These are phyloP conservation scores for Russula earlei DNA, from an alignment of 768 basidiomycete species.

Conservation along the genomic window DNA sequence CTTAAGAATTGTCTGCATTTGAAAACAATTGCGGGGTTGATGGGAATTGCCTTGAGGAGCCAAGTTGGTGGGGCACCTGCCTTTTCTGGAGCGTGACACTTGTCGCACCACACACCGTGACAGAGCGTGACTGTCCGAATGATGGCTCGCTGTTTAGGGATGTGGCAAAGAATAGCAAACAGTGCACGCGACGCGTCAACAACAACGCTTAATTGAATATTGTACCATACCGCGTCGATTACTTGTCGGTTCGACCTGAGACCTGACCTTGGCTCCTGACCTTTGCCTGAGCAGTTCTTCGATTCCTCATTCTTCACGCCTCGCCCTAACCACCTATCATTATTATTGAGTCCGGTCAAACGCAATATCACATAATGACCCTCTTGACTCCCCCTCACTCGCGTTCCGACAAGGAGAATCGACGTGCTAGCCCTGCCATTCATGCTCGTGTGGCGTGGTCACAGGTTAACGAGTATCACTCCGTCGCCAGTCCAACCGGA, in stretches of 20 bases:
- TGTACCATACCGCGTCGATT: not conserved
- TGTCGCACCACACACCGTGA: no score
- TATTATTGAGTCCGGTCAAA: not conserved
- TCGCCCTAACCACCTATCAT: not conserved
- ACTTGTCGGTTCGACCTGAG: not conserved
- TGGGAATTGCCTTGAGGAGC: no score
- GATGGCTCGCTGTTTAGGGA: not conserved
- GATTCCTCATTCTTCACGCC: not conserved
- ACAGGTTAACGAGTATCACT: no score
- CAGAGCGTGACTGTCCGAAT: no score
- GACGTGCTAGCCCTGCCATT: constrained; percentile 36
- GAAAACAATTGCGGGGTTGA: no score
- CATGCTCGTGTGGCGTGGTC: constrained; percentile 46
- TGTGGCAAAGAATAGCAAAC: constrained; percentile 24
- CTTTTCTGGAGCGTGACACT: no score
- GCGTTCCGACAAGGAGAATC: constrained; percentile 39
- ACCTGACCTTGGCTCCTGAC: no score
- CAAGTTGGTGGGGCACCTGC: no score
- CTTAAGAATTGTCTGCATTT: no score
- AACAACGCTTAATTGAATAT: constrained; percentile 30
- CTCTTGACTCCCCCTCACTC: constrained; percentile 27
- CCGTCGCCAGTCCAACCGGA: no score
- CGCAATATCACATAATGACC: constrained; percentile 25
- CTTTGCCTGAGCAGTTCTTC: not conserved
- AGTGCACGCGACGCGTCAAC: constrained; percentile 35